These are phyloP conservation scores for Pezizomycotina sp. DNA, from an alignment of 2,329 filamentous ascomycete genomes.

Conservation along the genomic window DNA sequence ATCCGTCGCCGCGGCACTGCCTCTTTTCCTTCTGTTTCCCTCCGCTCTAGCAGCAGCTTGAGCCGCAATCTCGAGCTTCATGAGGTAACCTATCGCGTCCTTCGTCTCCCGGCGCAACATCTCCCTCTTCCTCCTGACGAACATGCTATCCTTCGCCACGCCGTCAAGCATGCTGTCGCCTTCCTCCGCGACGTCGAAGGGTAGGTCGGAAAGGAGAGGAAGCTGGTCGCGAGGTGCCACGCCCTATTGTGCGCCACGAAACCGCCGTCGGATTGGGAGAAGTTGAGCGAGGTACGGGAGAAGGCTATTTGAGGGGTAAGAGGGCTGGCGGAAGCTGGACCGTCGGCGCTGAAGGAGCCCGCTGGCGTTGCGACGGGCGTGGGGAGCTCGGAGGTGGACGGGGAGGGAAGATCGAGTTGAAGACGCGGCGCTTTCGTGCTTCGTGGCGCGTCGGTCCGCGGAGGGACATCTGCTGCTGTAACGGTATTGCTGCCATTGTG, in stretches of 20 bases:
- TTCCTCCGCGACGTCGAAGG: slow-evolving; percentile 19
- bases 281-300: slow-evolving; percentile 8
- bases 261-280: slow-evolving; percentile 8
- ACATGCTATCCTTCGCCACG: slow-evolving; percentile 14
- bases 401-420: slow-evolving; percentile 24
- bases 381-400: slow-evolving; percentile 22
- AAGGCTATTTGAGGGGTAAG: slow-evolving; percentile 8
- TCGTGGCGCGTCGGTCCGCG: too few relatives aligned
- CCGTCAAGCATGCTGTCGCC: slow-evolving; percentile 17
- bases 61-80: slow-evolving; percentile 19
- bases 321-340: slow-evolving; percentile 17
- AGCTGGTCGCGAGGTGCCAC: slow-evolving; percentile 23
- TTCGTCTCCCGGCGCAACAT: slow-evolving; percentile 12
- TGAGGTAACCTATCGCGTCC: slow-evolving; percentile 23
- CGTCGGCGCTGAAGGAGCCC: slow-evolving; percentile 19
- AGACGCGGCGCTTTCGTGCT: slow-evolving; percentile 23
- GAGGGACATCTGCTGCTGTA: too few relatives aligned
- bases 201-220: slow-evolving; percentile 22
- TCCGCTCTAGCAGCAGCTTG: slow-evolving; percentile 3
- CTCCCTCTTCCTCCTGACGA: slow-evolving; percentile 19
- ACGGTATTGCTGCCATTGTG: too few relatives aligned
- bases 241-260: slow-evolving; percentile 21
- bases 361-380: slow-evolving; percentile 20
- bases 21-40: too few relatives aligned
- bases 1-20: slow-evolving; percentile 16